Base-by-base conservation (phyloP, 2,329 filamentous ascomycete genomes). In the Sclerotinia glacialis region DNA sequence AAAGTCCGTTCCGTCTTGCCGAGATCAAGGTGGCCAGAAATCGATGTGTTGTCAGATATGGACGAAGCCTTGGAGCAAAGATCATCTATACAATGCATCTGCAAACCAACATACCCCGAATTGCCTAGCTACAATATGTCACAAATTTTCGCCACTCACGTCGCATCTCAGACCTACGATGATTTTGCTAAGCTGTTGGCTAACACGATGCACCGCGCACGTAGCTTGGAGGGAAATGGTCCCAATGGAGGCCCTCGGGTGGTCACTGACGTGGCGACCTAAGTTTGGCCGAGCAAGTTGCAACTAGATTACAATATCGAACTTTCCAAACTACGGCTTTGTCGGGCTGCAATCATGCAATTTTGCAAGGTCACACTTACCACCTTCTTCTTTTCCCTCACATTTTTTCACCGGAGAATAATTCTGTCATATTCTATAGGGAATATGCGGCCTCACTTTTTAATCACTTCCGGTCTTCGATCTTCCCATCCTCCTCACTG, bases 251-350 rank as follows among this genome's bases (percentile, higher is more conserved):
- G 67, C 50, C 65, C 54, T 56, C 58, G 58, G 56, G 62, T 44
- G 64, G 64, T 53, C 65, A 72, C 70, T 73, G 71, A 76, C 74
- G 75, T 76, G 75, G 74, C 75, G 69, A 69, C 49, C 69, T 73
- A 59, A 72, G 60, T 72, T 71, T 76, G 75, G 74, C 67, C 73
- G 67, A 67, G 54, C 34, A 44, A 50, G 55, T 65, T 42, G 54
- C 64, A 61, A 42, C 44, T 65, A 65, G 54, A 65, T 65, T 60
- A 52, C 46, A 65, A 50, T 65, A 42, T 59, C 26, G 46, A 60
- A 52, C 23, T 40, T 28, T 31, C 69, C 59, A 46, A 64, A 55
- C 56, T 65, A 47, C 47, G 64, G 65, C 72, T 71, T 71, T 72
- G 64, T 64, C 58, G 42, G 53, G 64, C 64, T 59, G 65, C 61